Evolutionary conservation across 2,329 filamentous ascomycete species (phyloP), one percentile per base, ranked within the genome.

Genomic region (Zymoseptoria passerinii): DNA sequence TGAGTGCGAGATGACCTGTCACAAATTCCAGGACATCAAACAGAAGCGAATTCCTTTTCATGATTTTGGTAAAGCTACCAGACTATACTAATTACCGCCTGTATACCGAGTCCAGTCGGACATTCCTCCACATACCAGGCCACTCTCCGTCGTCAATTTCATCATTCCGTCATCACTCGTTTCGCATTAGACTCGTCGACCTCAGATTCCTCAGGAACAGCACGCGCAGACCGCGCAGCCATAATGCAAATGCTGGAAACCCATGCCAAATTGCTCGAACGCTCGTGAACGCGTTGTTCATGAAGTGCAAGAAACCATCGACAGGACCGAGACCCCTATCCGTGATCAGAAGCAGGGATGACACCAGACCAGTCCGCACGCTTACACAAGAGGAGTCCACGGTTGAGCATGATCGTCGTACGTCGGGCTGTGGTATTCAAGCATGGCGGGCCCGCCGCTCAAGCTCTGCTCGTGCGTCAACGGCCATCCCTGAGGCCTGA

Each of bases 361-460:
- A 44, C 35, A 7, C 35, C 35, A 1, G 35, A 13, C 16, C 35
- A 40, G n/a, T 44, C 13, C n/a, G 35, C 35, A 16, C 16, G 35
- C 35, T 44, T 13, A 44, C 4, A 44, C 35, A 44, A 44, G 13
- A 44, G 35, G 13, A 7, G 1, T 44, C 35, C 35, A 44, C 7
- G 35, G 35, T 16, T 44, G 35, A 44, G 35, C 35, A 16, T 44
- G 35, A 13, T 44, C n/a, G 35, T 44, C 50, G 52, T 51, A 62
- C 3, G 58, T 49, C 27, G 57, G 27, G 8, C 56, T 56, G n/a
- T 56, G 52, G 51, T 55, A 58, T 13, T 55, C 54, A 54, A 59
- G 62, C 5, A 53, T 28, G 8, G 62, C 60, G 52, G 63, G 63
- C 23, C 54, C 51, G 0, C 59, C 54, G 8, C 58, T 59, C 35